Evolutionary conservation across 139 green algal species (phyloP).

Genomic region (Pleodorina starrii): DNA sequence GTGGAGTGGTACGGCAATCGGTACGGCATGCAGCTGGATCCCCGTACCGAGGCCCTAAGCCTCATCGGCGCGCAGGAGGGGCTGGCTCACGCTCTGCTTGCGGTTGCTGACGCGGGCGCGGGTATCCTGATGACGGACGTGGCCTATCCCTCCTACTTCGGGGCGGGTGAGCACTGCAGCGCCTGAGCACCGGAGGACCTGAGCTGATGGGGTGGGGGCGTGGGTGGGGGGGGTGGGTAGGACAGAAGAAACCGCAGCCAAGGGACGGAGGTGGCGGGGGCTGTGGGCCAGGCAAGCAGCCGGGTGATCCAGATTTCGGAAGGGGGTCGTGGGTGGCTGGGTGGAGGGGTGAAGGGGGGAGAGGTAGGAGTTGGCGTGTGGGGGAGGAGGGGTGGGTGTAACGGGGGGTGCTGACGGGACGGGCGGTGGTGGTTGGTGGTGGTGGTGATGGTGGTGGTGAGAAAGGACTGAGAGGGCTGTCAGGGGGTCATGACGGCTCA

Average conservation of each 20-base stretch:
- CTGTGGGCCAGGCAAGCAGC: neutral
- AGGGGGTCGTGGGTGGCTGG: neutral
- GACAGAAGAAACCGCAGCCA: neutral
- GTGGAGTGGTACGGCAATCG: constrained; percentile 37
- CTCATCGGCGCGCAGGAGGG: constrained; percentile 64
- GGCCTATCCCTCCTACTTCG: constrained; percentile 67
- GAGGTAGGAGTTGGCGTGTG: too few species aligned
- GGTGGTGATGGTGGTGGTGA: too few species aligned
- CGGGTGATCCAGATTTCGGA: too few species aligned
- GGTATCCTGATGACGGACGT: constrained; percentile 60
- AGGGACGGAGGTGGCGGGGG: neutral
- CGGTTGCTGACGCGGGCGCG: constrained; percentile 61
- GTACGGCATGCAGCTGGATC: constrained; percentile 58
- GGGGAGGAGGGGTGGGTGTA: too few species aligned
- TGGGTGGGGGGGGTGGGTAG: neutral
- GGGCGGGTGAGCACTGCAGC: constrained; percentile 47
- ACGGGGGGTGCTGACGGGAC: too few species aligned
- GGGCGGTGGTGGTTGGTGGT: too few species aligned
- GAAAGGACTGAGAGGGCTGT: too few species aligned
- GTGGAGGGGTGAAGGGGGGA: neutral
- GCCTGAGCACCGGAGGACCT: too few species aligned
- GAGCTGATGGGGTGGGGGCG: too few species aligned
- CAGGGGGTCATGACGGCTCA: too few species aligned
- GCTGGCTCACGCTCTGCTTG: constrained; percentile 66
- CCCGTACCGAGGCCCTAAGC: constrained; percentile 54